Evolutionary conservation across 352 stramenopile genomes (phyloP), one percentile per base, ranked within the genome.

Genomic region (Pythium graminicola): DNA sequence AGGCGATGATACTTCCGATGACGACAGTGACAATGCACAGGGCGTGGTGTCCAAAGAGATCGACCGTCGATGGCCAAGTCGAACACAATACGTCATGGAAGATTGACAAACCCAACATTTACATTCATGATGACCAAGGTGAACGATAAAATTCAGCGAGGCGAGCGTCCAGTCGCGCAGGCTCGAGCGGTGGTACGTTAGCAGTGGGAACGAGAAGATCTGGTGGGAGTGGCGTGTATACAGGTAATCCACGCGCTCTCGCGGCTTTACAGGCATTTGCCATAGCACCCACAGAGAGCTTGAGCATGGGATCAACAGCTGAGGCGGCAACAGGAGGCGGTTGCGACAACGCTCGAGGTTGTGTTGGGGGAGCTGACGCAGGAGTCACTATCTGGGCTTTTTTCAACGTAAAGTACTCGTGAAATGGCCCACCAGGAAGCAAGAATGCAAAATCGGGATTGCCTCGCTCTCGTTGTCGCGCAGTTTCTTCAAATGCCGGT

Each of bases 401-500:
- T 24, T 69, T 72, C 69, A 66, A 74, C 36, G 72, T 38, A 22
- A 72, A 86, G 27, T 81, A 84, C 53, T 81, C 69, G 31, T 73
- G 61, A 48, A 67, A 81, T 35, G 62, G 67, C 8, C 57, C 73
- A 2, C 61, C 63, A 9, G 67, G 58, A 9, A 20, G 56, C 10
- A 86, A 52, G 47, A 86, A 86, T 10, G 61, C 69, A 24, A 86
- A 86, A 14, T 77, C 59, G 3, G 76, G 72, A 49, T 85, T 86
- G 11, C 70, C 47, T 6, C 53, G 59, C 64, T 86, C 76, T 17
- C 73, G 62, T 43, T 73, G 27, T 17, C 50, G 50, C 23, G 61
- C 67, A 2, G 72, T 78, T 17, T 64, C 65, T 61, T 86, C 76
- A 38, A 86, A 85, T 9, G 60, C 69, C 11, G 69, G 40, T 1